Percentiles rank a stretch among this genome's conserved stretches.
These are phyloP conservation scores for Elsinoe perseae DNA, from an alignment of 2,329 filamentous ascomycete species.

Conservation along the genomic window DNA sequence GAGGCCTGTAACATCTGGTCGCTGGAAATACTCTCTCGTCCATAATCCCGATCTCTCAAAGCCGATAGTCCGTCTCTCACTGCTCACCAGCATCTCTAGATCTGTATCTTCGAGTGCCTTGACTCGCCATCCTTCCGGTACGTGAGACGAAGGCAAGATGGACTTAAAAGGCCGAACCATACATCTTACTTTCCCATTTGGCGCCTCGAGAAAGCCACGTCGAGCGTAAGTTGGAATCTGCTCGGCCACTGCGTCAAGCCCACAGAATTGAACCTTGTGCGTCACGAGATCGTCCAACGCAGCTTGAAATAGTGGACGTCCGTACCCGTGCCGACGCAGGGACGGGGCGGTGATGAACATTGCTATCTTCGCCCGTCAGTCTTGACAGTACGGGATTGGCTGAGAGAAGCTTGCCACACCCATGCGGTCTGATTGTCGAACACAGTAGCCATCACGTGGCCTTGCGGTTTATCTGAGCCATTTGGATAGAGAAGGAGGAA, in stretches of 20 bases:
- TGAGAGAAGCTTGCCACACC: slow-evolving; percentile 20
- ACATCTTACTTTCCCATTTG: slow-evolving; percentile 25
- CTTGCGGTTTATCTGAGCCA: slow-evolving; percentile 24
- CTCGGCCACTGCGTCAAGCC: slow-evolving; percentile 33
- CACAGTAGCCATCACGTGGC: slow-evolving; percentile 28
- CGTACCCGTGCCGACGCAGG: slow-evolving; percentile 29
- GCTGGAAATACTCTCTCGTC: slow-evolving; percentile 26
- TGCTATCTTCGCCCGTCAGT: slow-evolving; percentile 18
- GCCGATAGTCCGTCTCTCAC: slow-evolving; percentile 23
- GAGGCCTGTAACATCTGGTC: slow-evolving; percentile 27
- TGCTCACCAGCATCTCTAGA: slow-evolving; percentile 26
- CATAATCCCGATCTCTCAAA: slow-evolving; percentile 29
- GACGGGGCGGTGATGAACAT: slow-evolving; percentile 31
- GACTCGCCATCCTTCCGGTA: slow-evolving; percentile 27
- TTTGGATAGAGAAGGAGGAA: slow-evolving; percentile 30
- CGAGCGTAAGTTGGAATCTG: slow-evolving; percentile 32
- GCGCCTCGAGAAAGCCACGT: slow-evolving; percentile 27
- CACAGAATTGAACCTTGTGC: slow-evolving; percentile 24
- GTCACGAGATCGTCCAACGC: slow-evolving; percentile 24
- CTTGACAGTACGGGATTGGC: background rate
- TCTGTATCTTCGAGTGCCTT: slow-evolving; percentile 27
- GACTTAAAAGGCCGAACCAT: slow-evolving; percentile 22
- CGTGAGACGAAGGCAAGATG: slow-evolving; percentile 26
- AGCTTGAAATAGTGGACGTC: slow-evolving; percentile 27
- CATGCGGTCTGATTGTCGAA: slow-evolving; percentile 33